These are phyloP conservation scores for Polyporus arcularius DNA, from an alignment of 768 basidiomycete genomes.

Conservation along the genomic window DNA sequence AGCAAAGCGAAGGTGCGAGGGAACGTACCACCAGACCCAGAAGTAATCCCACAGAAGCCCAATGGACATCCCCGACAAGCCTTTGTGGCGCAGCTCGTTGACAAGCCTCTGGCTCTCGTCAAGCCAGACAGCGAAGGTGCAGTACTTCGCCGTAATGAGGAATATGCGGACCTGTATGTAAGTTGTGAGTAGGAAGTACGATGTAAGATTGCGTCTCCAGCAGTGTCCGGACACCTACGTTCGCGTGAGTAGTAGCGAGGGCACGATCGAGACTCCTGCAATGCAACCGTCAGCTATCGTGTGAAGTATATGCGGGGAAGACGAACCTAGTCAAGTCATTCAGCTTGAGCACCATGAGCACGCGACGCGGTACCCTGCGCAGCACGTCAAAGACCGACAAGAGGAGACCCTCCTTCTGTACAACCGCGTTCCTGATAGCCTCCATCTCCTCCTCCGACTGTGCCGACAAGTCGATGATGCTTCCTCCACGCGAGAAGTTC, in stretches of 20 bases:
- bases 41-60: constrained; percentile 51
- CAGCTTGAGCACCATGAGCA: constrained; percentile 81
- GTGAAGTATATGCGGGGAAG: not conserved
- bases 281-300: not conserved
- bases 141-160: constrained; percentile 88
- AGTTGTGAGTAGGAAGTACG: not conserved
- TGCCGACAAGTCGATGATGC: constrained; percentile 73
- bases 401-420: constrained; percentile 80
- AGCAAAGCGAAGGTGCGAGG: constrained; percentile 7
- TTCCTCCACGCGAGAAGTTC: constrained; percentile 65
- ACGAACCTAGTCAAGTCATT: constrained; percentile 81
- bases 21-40: constrained; percentile 67
- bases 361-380: constrained; percentile 79
- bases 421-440: constrained; percentile 79
- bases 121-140: constrained; percentile 75
- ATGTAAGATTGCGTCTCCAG: not conserved
- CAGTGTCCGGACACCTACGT: constrained; percentile 40
- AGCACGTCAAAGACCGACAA: constrained; percentile 86
- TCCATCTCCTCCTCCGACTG: constrained; percentile 80
- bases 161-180: constrained; percentile 42
- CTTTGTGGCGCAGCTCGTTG: constrained; percentile 46
- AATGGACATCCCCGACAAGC: constrained; percentile 46
- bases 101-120: constrained; percentile 51
- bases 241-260: constrained; percentile 85
- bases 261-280: constrained; percentile 80